These are phyloP conservation scores for Drosera capensis DNA, from an alignment of 148 eudicot species.

Conservation along the genomic window DNA sequence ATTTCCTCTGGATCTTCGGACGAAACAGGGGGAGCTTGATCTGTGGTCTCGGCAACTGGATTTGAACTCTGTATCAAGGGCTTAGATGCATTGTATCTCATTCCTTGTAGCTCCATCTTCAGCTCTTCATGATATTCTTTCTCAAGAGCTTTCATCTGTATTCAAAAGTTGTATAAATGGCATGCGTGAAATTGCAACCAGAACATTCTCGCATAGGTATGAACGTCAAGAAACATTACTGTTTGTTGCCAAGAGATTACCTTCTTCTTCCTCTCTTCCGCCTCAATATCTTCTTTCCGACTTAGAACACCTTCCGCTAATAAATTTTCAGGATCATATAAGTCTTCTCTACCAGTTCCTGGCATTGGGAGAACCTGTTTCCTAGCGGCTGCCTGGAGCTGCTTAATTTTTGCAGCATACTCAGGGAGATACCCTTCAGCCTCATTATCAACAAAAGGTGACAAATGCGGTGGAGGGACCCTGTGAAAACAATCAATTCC, in stretches of 20 bases:
- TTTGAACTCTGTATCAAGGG: constrained; percentile 6
- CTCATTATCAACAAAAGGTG: constrained; percentile 88
- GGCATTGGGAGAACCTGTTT: constrained; percentile 84
- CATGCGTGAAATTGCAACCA: neutral
- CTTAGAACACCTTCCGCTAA: constrained; percentile 53
- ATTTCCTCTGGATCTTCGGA: constrained; percentile 28
- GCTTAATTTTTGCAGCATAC: constrained; percentile 68
- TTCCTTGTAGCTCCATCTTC: constrained; percentile 43
- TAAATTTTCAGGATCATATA: constrained; percentile 56
- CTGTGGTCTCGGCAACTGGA: constrained; percentile 7
- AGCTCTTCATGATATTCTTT: constrained; percentile 58
- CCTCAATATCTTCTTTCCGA: constrained; percentile 68
- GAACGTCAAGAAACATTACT: neutral
- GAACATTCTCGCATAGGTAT: neutral
- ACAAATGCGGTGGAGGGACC: constrained; percentile 89
- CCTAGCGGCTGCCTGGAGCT: constrained; percentile 67
- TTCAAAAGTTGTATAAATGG: neutral
- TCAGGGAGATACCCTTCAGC: constrained; percentile 80
- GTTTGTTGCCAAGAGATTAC: constrained; percentile 16
- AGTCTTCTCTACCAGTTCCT: constrained; percentile 49
- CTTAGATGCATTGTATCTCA: constrained; percentile 7
- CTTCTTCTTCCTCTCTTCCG: constrained; percentile 53
- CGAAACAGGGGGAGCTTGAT: constrained; percentile 11
- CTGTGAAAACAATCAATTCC: constrained; percentile 37
- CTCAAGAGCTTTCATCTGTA: constrained; percentile 43